Percentiles rank a stretch among this genome's conserved stretches.
phyloP scores from a whole-genome alignment of 768 basidiomycete genomes.

The Amanita subjunquillea region DNA sequence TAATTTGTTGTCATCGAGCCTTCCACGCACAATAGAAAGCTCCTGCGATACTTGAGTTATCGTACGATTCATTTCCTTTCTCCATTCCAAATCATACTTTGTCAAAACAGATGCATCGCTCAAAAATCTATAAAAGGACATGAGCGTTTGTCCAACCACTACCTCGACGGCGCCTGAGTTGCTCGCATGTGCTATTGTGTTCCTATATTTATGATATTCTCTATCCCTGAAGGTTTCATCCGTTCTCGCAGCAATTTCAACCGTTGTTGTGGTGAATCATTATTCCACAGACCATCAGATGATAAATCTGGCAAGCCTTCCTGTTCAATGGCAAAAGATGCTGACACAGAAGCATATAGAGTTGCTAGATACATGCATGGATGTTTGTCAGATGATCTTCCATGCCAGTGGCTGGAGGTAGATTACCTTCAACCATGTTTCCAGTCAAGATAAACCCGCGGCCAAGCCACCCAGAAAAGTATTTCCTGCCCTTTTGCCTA shows the following conservation, averaged over 20 bases:
- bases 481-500: conserved; percentile 70
- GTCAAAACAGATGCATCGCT: no score
- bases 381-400: conserved; percentile 4
- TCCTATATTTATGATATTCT: no score
- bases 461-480: conserved; percentile 78
- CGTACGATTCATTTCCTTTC: no score
- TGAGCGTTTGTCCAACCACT: no score
- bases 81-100: no score
- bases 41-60: no score
- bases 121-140: no score
- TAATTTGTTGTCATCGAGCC: no score
- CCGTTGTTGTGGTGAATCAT: conserved; percentile 49
- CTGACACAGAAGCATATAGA: conserved; percentile 70
- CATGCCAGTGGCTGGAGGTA: background rate
- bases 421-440: conserved; percentile 58
- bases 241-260: conserved; percentile 41
- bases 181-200: no score
- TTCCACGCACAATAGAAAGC: no score
- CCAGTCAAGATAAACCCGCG: conserved; percentile 47
- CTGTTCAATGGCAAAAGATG: conserved; percentile 80
- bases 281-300: conserved; percentile 50
- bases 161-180: no score
- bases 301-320: conserved; percentile 56
- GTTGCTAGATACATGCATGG: conserved; percentile 32
- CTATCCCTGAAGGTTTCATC: conserved; percentile 7